A percentile compares a stretch with the other conserved stretches of the same genome.
These are phyloP conservation scores for Cyanodermella asteris DNA, from an alignment of 2,329 filamentous ascomycete genomes.

Conservation along the genomic window DNA sequence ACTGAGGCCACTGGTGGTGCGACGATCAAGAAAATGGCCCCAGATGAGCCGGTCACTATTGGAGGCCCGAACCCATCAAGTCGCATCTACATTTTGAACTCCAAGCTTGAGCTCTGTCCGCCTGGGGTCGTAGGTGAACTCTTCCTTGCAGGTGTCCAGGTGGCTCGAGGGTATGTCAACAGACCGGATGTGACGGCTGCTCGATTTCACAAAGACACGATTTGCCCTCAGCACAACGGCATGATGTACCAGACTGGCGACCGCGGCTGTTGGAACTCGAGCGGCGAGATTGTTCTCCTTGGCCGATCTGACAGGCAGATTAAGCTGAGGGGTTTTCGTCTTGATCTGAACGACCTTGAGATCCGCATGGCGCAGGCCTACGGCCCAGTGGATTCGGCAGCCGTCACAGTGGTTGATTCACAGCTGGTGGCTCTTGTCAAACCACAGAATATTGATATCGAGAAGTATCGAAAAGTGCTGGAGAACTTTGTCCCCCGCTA, in stretches of 20 bases:
- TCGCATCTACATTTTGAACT: conserved; percentile 22
- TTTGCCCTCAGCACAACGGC: conserved; percentile 8
- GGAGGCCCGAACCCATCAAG: conserved; percentile 17
- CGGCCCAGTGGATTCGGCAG: conserved; percentile 8
- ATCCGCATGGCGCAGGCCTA: conserved; percentile 11
- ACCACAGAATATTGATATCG: conserved; percentile 7
- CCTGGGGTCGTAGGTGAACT: conserved; percentile 20
- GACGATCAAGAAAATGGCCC: conserved; percentile 13
- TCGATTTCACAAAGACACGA: conserved; percentile 14
- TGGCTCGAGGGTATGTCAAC: conserved; percentile 21
- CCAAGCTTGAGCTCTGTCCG: conserved; percentile 11
- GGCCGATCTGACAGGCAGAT: conserved; percentile 14
- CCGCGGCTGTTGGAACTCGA: conserved; percentile 14
- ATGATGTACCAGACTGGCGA: conserved; percentile 24
- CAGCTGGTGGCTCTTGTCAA: conserved; percentile 13
- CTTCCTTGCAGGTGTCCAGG: conserved; percentile 21
- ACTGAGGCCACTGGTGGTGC: conserved; percentile 20
- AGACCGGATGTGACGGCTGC: conserved; percentile 11
- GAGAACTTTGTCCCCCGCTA: conserved; percentile 9
- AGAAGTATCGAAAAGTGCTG: conserved; percentile 4
- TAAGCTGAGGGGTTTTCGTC: conserved; percentile 2
- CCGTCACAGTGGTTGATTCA: conserved; percentile 10
- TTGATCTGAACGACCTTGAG: conserved; percentile 3
- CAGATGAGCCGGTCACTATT: conserved; percentile 14
- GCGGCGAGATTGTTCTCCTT: conserved; percentile 17